Base-by-base conservation (phyloP, 2,329 filamentous ascomycete genomes). In the Dothideomycetes sp. region DNA sequence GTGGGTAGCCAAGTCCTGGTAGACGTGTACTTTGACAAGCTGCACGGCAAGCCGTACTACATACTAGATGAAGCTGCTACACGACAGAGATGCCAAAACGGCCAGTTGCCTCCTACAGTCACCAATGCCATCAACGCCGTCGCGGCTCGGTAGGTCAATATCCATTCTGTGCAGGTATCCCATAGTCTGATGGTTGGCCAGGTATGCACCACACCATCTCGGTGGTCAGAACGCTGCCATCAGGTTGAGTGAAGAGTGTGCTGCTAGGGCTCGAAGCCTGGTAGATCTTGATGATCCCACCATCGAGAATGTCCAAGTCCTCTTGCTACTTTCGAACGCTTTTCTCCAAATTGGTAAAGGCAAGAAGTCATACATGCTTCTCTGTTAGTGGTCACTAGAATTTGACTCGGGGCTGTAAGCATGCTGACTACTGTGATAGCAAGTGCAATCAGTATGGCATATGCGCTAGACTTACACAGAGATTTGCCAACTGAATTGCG, bases 291-390 rank as follows among this genome's bases (percentile, higher is more conserved):
- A 93, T 53, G 82, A 89, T 49, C 84, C 85, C 4, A 84, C 80
- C 1, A 75, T 91, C 30, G 84, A 93, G 56, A 74, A 75, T 23
- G 62, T 93, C 7, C 84, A 93, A 57, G 73, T 84, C 3, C 67
- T 89, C 12, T 64, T 94, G 32, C 68, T 94, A 8, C 72, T 94
- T 2, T 77, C 82, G 0, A 77, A 81, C 54, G 80, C 84, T 3
- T 88, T 79, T 52, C 85, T 80, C 34, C 84, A 85, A 24, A 71
- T 78, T 20, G 85, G 86, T 18, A 79, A 82, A 53, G 84, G 85
- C 12, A 89, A 84, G 62, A 91, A 84, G 61, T 80, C 84, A 1
- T 91, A 87, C 51, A 93, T 93, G 85, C 70, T 87, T 27, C 69
- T 93, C 51, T 76, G 84, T 84, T 78, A 49, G 47, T 45, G 39